Evolutionary conservation across 192 early-diverging fungal species (phyloP).

Genomic region (Phycomyces nitens): DNA sequence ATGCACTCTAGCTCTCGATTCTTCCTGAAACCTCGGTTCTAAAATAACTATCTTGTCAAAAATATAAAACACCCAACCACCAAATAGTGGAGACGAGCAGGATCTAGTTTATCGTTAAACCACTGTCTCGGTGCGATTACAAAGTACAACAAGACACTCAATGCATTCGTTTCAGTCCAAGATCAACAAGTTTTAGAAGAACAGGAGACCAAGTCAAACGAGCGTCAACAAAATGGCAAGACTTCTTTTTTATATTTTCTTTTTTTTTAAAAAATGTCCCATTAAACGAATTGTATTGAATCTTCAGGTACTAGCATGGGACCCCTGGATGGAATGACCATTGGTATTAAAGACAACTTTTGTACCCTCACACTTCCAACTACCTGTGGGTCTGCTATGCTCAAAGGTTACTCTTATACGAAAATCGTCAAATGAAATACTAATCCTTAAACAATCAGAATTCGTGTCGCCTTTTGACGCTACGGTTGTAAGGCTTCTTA

Average conservation of each 20-base stretch:
- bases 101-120: background rate
- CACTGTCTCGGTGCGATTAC: slow-evolving; percentile 29
- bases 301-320: background rate
- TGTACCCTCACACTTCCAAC: slow-evolving; percentile 57
- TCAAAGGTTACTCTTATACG: slow-evolving; percentile 39
- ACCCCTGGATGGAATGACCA: slow-evolving; percentile 13
- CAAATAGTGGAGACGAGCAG: background rate
- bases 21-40: background rate
- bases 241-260: background rate
- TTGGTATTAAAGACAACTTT: slow-evolving; percentile 84
- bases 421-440: background rate
- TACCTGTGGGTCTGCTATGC: slow-evolving; percentile 73
- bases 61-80: background rate
- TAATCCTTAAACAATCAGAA: slow-evolving; percentile 33
- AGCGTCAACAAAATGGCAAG: background rate
- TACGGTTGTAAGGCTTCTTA: slow-evolving; percentile 63
- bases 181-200: slow-evolving; percentile 18
- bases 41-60: background rate
- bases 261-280: background rate
- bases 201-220: slow-evolving; percentile 5
- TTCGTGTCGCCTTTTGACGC: slow-evolving; percentile 71
- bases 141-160: slow-evolving; percentile 36
- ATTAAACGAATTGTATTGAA: background rate
- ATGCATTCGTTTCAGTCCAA: slow-evolving; percentile 42
- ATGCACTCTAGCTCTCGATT: background rate